phyloP scores from a whole-genome alignment of 768 basidiomycete genomes.

The Lentinula edodes region DNA sequence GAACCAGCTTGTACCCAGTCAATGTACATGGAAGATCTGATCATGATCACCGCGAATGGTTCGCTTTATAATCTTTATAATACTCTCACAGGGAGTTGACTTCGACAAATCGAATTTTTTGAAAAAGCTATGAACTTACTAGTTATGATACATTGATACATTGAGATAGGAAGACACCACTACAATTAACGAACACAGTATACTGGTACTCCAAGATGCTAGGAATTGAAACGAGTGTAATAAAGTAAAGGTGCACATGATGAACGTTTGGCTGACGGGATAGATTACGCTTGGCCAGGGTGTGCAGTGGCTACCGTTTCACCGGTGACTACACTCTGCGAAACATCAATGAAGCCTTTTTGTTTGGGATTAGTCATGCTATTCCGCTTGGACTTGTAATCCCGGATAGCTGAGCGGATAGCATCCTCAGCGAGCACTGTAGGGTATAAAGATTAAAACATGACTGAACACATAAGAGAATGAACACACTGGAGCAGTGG shows the following conservation, averaged over 20 bases:
- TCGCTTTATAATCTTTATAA: not conserved
- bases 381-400: conserved; percentile 84
- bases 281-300: conserved; percentile 30
- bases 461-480: conserved; percentile 4
- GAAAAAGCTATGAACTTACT: not conserved
- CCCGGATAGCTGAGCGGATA: conserved; percentile 95
- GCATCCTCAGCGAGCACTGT: conserved; percentile 96
- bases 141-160: not conserved
- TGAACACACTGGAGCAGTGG: conserved; percentile 80
- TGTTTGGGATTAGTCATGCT: conserved; percentile 45
- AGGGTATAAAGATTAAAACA: conserved; percentile 12
- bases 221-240: not conserved
- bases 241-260: not conserved
- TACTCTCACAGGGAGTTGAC: not conserved
- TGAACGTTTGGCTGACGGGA: conserved; percentile 9
- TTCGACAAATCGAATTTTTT: not conserved
- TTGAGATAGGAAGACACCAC: not conserved
- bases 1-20: not conserved
- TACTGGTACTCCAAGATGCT: not conserved
- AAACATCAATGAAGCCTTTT: conserved; percentile 65
- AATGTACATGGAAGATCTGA: no score
- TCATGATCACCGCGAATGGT: not conserved
- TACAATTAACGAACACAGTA: not conserved
- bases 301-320: conserved; percentile 50
- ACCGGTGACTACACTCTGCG: conserved; percentile 49